Evolutionary conservation across 345 rosid genomes (phyloP).

Genomic region (Rhodamnia rubescens): DNA sequence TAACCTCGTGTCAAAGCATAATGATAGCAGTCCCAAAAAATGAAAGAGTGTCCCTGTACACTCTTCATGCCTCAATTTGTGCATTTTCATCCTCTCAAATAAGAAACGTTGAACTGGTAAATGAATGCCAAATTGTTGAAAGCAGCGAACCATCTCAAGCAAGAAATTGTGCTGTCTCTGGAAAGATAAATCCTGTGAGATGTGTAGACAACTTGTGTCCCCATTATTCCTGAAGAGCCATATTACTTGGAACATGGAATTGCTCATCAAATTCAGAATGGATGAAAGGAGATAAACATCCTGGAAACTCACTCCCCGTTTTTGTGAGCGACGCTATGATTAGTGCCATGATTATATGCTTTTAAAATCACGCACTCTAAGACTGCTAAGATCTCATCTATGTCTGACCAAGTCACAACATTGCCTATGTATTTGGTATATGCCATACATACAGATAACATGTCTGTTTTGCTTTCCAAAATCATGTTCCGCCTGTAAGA

Average conservation of each 20-base stretch:
- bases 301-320: conserved; percentile 26
- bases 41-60: conserved; percentile 72
- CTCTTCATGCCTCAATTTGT: conserved; percentile 25
- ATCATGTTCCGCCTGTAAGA: conserved; percentile 19
- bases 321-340: conserved; percentile 11
- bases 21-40: conserved; percentile 55
- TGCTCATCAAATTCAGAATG: conserved; percentile 57
- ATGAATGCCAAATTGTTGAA: conserved; percentile 27
- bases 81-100: conserved; percentile 22
- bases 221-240: conserved; percentile 16
- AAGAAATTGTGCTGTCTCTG: conserved; percentile 28
- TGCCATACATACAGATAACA: conserved; percentile 38
- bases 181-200: conserved; percentile 16
- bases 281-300: conserved; percentile 67
- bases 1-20: conserved; percentile 37
- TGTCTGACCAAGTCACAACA: conserved; percentile 29
- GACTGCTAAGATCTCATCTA: conserved; percentile 31
- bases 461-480: conserved; percentile 21
- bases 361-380: conserved; percentile 30
- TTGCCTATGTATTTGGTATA: conserved; percentile 30
- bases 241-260: conserved; percentile 46
- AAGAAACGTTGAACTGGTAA: conserved; percentile 44
- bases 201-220: conserved; percentile 13
- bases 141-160: conserved; percentile 27
- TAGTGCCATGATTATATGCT: conserved; percentile 38